Conservation (phyloP, 257 asterid species). For the Solanum raphanifolium region DNA sequence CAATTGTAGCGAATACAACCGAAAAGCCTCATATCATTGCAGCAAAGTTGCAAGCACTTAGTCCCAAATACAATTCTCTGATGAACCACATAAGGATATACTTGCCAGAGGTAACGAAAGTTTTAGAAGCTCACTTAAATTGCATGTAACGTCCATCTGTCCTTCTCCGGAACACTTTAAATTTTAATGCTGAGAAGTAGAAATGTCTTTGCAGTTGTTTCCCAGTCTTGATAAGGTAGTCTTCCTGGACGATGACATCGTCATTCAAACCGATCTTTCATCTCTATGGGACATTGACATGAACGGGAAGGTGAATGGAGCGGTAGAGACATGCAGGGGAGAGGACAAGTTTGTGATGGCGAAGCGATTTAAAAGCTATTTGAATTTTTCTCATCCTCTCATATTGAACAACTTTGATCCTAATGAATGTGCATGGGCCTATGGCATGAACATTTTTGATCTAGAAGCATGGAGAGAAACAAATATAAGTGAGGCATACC, state of each 20-base stretch:
- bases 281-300: constrained; percentile 89
- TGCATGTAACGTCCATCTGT: background rate
- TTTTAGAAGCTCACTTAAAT: background rate
- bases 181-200: background rate
- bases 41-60: constrained; percentile 88
- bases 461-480: constrained; percentile 85
- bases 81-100: constrained; percentile 94
- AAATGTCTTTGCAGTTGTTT: constrained; percentile 54
- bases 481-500: constrained; percentile 67
- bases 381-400: constrained; percentile 89
- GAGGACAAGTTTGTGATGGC: constrained; percentile 85
- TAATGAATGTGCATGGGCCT: constrained; percentile 96
- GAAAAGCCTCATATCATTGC: constrained; percentile 75
- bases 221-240: constrained; percentile 82
- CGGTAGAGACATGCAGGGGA: constrained; percentile 94
- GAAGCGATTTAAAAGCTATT: constrained; percentile 68
- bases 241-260: constrained; percentile 90
- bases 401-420: constrained; percentile 62
- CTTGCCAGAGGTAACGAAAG: constrained; percentile 63
- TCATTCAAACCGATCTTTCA: constrained; percentile 85
- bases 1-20: constrained; percentile 71
- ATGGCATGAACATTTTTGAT: constrained; percentile 94
- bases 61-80: constrained; percentile 84
- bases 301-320: constrained; percentile 93
- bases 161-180: background rate